phyloP scores from a whole-genome alignment of 495 filamentous ascomycete genomes.

The Aspergillus incahuasiensis region DNA sequence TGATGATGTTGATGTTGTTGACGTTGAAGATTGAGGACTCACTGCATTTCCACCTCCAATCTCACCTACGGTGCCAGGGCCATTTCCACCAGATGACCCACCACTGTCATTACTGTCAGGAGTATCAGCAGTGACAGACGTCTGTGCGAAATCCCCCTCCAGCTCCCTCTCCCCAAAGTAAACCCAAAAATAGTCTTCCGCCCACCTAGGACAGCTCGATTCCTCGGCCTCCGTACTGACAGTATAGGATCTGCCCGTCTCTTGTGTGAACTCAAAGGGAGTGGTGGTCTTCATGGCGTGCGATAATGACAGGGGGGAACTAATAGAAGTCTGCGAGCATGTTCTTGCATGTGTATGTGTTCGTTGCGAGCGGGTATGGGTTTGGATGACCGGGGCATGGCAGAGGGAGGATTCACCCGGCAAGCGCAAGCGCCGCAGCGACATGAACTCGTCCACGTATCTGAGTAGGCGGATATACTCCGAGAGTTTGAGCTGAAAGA shows the following conservation, averaged over 20 bases:
- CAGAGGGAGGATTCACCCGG: constrained; percentile 3
- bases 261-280: too few species aligned
- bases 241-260: background rate
- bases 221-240: background rate
- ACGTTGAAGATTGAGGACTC: background rate
- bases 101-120: background rate
- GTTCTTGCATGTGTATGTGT: background rate
- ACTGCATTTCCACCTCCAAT: background rate
- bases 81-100: background rate
- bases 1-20: background rate
- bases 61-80: background rate
- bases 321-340: background rate
- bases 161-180: constrained; percentile 1
- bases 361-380: background rate
- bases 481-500: constrained; percentile 13
- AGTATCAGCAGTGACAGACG: background rate
- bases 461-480: constrained; percentile 9
- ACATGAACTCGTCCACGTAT: constrained; percentile 16
- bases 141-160: background rate
- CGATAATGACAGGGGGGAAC: background rate
- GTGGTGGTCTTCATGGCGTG: too few species aligned
- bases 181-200: background rate
- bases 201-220: background rate
- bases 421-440: background rate
- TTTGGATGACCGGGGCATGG: background rate